Conservation (phyloP, 495 filamentous ascomycete species). For the Aspergillus taichungensis region DNA sequence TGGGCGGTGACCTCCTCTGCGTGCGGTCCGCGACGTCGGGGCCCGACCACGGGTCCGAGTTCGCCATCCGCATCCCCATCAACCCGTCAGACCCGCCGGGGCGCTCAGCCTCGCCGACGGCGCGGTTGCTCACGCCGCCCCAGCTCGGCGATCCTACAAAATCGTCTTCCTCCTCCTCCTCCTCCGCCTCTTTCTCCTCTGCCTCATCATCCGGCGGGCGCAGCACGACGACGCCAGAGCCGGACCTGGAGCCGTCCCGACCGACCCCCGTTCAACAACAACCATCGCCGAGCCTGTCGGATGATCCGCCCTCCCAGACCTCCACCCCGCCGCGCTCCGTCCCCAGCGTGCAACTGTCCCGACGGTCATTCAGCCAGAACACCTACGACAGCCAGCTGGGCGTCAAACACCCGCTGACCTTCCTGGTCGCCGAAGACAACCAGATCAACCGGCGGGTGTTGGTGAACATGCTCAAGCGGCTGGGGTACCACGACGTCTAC, state of each 20-base stretch:
- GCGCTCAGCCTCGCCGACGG: constrained; percentile 31
- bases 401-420: constrained; percentile 53
- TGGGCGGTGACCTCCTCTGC: constrained; percentile 66
- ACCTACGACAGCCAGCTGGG: constrained; percentile 41
- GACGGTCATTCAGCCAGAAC: constrained; percentile 17
- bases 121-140: constrained; percentile 21
- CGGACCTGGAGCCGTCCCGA: constrained; percentile 1
- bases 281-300: constrained; percentile 25
- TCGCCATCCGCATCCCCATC: constrained; percentile 62
- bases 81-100: constrained; percentile 38
- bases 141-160: constrained; percentile 15
- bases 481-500: constrained; percentile 57
- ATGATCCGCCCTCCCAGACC: constrained; percentile 22
- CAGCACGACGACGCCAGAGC: too few relatives aligned
- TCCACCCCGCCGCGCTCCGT: constrained; percentile 20
- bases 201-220: neutral
- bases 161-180: constrained; percentile 5
- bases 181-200: constrained; percentile 14
- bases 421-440: constrained; percentile 76
- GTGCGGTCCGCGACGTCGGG: constrained; percentile 61
- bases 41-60: constrained; percentile 60
- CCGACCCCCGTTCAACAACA: constrained; percentile 24
- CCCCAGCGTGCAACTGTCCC: constrained; percentile 10
- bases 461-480: constrained; percentile 58
- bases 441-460: constrained; percentile 68